Evolutionary conservation across 192 early-diverging fungal species (phyloP), one percentile per base, ranked within the genome.

Genomic region (Obelidium mucronatum): DNA sequence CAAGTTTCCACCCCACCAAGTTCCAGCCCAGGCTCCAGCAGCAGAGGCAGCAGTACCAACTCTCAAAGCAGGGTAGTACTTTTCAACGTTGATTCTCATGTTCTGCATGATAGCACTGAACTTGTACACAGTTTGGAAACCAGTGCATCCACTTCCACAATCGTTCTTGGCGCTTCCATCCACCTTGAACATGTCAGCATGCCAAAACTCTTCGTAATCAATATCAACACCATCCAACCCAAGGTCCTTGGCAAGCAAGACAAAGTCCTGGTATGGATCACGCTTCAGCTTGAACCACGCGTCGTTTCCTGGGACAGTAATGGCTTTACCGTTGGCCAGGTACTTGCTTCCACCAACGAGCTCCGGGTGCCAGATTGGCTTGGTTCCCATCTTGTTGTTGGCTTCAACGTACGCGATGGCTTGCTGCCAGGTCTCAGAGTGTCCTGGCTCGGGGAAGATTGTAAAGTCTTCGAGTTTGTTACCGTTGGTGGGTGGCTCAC

Each of bases 61-160:
- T 30, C 40, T 67, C 64, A 67, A 30, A 17, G 64, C 34, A 24
- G 64, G 64, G 64, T 67, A 67, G 37, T 93, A 73, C 78, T 86
- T 88, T 70, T 91, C 77, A 34, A 88, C 85, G 40, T 90, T 81
- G 52, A 92, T 91, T 26, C 91, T 68, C 4, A 85, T 81, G 68
- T 93, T 92, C 26, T 90, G 86, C 31, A 90, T 90, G 2, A 89
- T 82, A 19, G 91, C 92, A 3, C 89, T 24, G 3, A 24, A 67
- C 64, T 67, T 67, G 64, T 40, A 67, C 0, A 67, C 37, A 17
- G 64, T 67, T 44, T 67, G 64, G 64, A n/a, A 67, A 39, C 19
- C 17, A 1, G 35, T 44, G 64, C 40, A 67, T 11, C 64, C 40
- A 30, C 31, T 44, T 13, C 64, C 40, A 5, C 37, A 67, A 44